phyloP scores from a whole-genome alignment of 78 protist genomes.

The Dictyostelium purpureum region DNA sequence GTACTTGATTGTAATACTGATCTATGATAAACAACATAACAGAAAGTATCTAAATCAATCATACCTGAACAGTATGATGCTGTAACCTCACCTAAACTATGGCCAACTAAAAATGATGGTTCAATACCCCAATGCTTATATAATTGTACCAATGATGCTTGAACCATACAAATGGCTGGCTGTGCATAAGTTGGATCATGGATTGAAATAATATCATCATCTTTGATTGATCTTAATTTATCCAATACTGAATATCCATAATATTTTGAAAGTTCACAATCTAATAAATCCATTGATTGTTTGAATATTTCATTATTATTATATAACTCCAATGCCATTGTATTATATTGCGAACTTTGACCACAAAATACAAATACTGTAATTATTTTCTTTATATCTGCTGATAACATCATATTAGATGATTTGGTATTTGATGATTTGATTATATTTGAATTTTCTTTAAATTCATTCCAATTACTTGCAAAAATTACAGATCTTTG shows the following conservation, averaged over 20 bases:
- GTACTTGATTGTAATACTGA: not conserved
- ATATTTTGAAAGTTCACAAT: not conserved
- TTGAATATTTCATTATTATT: not conserved
- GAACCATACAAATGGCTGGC: not conserved
- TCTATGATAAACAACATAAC: not conserved
- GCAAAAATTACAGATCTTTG: not conserved
- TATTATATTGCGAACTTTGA: not conserved
- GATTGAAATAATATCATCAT: not conserved
- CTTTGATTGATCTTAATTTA: too few species aligned
- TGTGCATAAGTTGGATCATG: conserved; percentile 23
- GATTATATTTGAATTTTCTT: not conserved
- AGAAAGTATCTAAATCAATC: not conserved
- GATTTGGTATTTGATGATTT: not conserved
- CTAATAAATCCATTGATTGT: not conserved
- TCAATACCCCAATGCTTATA: not conserved
- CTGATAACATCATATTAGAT: too few species aligned
- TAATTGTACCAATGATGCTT: not conserved
- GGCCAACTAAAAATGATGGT: conserved; percentile 6
- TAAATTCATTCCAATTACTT: conserved; percentile 23
- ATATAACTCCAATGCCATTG: not conserved
- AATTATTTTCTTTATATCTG: too few species aligned
- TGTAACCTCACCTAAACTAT: conserved; percentile 64
- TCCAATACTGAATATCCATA: not conserved
- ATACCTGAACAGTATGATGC: conserved; percentile 1
- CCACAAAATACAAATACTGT: not conserved